Conservation (phyloP, 73 alveolate genomes). For the Tetrahymena elliotti region DNA sequence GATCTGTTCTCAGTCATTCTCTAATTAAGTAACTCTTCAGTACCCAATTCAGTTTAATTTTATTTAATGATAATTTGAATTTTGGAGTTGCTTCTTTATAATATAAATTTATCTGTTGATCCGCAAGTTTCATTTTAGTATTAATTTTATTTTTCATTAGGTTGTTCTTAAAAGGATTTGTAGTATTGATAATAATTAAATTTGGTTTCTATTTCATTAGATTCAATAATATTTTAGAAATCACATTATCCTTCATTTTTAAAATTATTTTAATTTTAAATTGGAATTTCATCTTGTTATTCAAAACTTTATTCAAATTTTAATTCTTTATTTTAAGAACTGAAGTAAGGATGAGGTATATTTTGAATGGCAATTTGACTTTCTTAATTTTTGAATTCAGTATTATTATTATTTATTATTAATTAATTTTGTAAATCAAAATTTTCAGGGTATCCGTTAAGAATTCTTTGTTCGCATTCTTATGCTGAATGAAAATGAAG, state of each 20-base stretch:
- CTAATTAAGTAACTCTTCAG: background rate
- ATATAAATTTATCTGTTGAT: background rate
- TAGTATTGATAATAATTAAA: background rate
- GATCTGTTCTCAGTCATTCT: background rate
- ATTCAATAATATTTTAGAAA: background rate
- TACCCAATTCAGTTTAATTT: background rate
- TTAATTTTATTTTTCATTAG: background rate
- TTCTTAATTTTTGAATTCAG: background rate
- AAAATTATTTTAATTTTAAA: too few species aligned
- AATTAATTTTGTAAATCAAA: background rate
- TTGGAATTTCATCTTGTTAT: too few species aligned
- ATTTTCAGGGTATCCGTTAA: background rate
- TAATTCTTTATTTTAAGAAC: too few species aligned
- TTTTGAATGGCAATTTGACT: background rate
- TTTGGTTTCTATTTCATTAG: background rate
- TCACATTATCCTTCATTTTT: background rate
- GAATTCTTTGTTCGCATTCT: background rate
- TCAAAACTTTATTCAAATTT: background rate
- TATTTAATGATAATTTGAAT: background rate
- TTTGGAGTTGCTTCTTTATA: background rate
- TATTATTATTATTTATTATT: background rate
- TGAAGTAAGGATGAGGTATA: background rate
- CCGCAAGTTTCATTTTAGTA: background rate
- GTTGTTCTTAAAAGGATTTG: background rate
- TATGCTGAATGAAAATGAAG: background rate